Conservation (phyloP, 139 green algal genomes). For the Haematococcus lacustris region DNA sequence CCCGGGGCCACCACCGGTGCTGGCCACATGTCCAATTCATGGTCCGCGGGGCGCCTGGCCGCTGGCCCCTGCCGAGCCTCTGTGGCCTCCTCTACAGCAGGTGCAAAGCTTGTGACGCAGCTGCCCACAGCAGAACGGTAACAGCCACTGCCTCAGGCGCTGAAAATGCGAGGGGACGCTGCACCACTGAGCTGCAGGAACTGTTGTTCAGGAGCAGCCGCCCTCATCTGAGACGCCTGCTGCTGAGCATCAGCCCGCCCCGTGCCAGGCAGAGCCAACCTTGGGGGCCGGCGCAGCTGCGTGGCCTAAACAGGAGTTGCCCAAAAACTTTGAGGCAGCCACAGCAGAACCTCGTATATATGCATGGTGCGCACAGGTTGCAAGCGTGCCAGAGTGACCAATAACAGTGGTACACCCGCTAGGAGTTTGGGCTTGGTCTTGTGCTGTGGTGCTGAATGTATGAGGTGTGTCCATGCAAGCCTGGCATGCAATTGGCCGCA, state of each 20-base stretch:
- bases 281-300: too few relatives aligned
- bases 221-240: background rate
- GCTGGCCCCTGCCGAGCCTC: too few relatives aligned
- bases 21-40: too few relatives aligned
- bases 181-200: too few relatives aligned
- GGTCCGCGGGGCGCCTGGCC: too few relatives aligned
- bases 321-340: conserved; percentile 76
- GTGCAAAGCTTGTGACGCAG: too few relatives aligned
- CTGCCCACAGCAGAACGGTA: background rate
- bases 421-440: background rate
- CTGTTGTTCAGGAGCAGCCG: background rate
- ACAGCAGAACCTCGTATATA: conserved; percentile 65
- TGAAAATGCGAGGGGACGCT: too few relatives aligned
- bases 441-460: background rate
- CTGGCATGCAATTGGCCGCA: conserved; percentile 10
- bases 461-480: background rate
- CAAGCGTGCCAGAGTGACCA: background rate
- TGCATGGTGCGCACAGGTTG: conserved; percentile 40
- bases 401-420: background rate
- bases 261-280: too few relatives aligned
- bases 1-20: too few relatives aligned
- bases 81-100: too few relatives aligned
- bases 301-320: conserved; percentile 40
- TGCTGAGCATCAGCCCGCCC: too few relatives aligned
- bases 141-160: background rate